Conservation (phyloP, 768 basidiomycete genomes). For the Boletus rubropictus region DNA sequence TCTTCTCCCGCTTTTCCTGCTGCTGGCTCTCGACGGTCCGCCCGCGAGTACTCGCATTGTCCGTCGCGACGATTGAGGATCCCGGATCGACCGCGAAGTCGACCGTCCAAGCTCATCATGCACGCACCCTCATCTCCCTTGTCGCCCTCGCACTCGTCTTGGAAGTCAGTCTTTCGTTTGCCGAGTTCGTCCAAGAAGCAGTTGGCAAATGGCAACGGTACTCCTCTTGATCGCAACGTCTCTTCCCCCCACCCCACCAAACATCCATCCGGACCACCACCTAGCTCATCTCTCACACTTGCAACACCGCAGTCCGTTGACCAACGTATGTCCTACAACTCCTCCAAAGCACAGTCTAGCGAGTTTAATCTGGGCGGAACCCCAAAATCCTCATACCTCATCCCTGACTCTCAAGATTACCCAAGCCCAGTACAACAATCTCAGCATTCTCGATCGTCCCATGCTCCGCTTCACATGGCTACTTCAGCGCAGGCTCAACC, state of each 20-base stretch:
- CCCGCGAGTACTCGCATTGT: conserved; percentile 5
- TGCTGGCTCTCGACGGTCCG: conserved; percentile 4
- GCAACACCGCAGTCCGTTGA: conserved; percentile 48
- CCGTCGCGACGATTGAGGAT: conserved; percentile 18
- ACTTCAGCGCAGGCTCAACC: conserved; percentile 22
- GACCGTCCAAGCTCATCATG: conserved; percentile 13
- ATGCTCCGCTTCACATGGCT: conserved; percentile 17
- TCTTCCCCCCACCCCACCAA: conserved; percentile 25
- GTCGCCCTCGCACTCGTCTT: conserved; percentile 33
- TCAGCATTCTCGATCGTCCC: conserved; percentile 2
- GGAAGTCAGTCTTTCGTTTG: conserved; percentile 75
- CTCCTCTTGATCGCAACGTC: conserved; percentile 42
- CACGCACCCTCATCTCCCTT: conserved; percentile 21
- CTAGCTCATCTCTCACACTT: conserved; percentile 49
- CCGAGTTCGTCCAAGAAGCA: conserved; percentile 61
- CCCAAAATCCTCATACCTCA: conserved; percentile 26
- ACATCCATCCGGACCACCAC: conserved; percentile 28
- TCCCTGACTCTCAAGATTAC: conserved; percentile 22
- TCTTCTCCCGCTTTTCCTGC: conserved; percentile 5
- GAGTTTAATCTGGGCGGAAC: conserved; percentile 50
- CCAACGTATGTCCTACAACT: conserved; percentile 72
- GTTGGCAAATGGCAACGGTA: conserved; percentile 29
- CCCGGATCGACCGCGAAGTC: conserved; percentile 22
- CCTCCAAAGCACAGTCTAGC: conserved; percentile 69
- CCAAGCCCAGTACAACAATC: conserved; percentile 9